Conservation (phyloP, 768 basidiomycete genomes). For the Termitomyces heimii region DNA sequence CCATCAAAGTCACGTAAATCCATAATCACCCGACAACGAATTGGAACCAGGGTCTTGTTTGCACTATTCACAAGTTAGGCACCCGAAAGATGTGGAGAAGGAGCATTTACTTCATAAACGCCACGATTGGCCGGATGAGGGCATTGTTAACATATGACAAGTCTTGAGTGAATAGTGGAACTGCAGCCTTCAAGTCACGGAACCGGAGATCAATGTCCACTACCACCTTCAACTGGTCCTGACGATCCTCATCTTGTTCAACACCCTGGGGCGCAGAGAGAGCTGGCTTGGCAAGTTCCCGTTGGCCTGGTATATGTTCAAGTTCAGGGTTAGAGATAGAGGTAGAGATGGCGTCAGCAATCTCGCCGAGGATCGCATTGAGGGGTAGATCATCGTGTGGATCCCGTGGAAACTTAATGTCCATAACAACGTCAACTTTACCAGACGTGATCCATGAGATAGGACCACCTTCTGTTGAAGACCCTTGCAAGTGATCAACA, state of each 20-base stretch:
- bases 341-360: conserved; percentile 83
- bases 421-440: conserved; percentile 93
- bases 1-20: conserved; percentile 89
- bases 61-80: conserved; percentile 44
- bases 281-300: conserved; percentile 82
- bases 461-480: conserved; percentile 77
- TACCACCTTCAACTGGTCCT: conserved; percentile 47
- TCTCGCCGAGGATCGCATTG: conserved; percentile 81
- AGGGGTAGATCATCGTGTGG: conserved; percentile 62
- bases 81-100: neutral
- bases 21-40: conserved; percentile 84
- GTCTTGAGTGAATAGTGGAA: conserved; percentile 87
- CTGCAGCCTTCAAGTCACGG: conserved; percentile 90
- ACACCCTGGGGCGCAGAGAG: conserved; percentile 61
- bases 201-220: conserved; percentile 95
- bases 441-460: conserved; percentile 98
- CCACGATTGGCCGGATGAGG: conserved; percentile 91
- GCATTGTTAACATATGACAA: conserved; percentile 91
- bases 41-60: conserved; percentile 90
- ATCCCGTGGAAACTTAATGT: conserved; percentile 94
- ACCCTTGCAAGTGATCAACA: conserved; percentile 89
- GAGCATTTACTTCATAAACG: conserved; percentile 87
- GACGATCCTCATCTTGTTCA: conserved; percentile 21
- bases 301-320: conserved; percentile 76
- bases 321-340: conserved; percentile 38